Evolutionary conservation across 2,329 filamentous ascomycete species (phyloP).

Genomic region (Fusarium secorum): DNA sequence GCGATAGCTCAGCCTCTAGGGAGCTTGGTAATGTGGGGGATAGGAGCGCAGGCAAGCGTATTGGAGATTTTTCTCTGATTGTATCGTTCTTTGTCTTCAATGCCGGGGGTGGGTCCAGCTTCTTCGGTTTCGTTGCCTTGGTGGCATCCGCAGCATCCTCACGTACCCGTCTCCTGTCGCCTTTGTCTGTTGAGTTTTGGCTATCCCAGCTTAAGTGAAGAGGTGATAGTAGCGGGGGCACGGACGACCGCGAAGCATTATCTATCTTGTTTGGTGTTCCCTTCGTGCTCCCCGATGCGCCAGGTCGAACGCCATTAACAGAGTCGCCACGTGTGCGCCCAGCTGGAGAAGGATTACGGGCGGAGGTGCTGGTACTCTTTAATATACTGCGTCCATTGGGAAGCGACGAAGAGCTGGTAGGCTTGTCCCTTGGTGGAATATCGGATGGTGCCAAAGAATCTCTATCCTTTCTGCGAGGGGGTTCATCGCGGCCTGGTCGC

Average conservation of each 20-base stretch:
- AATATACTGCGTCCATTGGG: constrained; percentile 49
- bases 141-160: constrained; percentile 42
- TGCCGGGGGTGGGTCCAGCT: constrained; percentile 37
- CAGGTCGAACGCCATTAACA: constrained; percentile 53
- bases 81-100: constrained; percentile 41
- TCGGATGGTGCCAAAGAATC: constrained; percentile 43
- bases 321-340: constrained; percentile 52
- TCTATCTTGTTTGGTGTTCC: constrained; percentile 51
- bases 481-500: constrained; percentile 47
- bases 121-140: constrained; percentile 45
- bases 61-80: constrained; percentile 51
- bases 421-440: constrained; percentile 42
- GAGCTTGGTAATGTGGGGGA: constrained; percentile 64
- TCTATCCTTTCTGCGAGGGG: constrained; percentile 45
- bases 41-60: constrained; percentile 58
- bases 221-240: constrained; percentile 64
- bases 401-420: constrained; percentile 41
- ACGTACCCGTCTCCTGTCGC: constrained; percentile 46
- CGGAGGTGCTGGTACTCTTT: constrained; percentile 40
- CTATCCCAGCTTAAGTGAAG: constrained; percentile 57
- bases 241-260: constrained; percentile 47
- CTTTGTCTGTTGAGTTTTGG: constrained; percentile 45
- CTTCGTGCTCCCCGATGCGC: constrained; percentile 45
- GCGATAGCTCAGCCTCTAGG: constrained; percentile 54
- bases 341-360: constrained; percentile 46